Conservation (phyloP, 768 basidiomycete genomes). For the Peribolospora kevripleyi region DNA sequence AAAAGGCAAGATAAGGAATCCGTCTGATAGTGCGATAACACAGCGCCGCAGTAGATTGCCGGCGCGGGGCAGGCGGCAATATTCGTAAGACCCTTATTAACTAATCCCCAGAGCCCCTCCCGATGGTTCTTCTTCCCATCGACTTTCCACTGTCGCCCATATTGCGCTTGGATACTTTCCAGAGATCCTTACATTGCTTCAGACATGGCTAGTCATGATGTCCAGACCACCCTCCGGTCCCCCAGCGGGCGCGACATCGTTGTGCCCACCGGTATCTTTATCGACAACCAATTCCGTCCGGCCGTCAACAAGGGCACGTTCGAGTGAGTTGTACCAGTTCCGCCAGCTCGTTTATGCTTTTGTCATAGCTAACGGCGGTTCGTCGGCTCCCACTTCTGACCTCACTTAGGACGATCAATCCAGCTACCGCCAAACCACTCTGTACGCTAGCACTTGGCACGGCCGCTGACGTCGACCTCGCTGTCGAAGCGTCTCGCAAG, state of each 20-base stretch:
- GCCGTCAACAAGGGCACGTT: slow-evolving; percentile 26
- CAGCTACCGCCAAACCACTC: slow-evolving; percentile 18
- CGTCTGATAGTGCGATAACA: too few species aligned
- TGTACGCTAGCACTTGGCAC: slow-evolving; percentile 28
- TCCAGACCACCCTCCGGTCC: too few species aligned
- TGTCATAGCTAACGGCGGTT: neutral
- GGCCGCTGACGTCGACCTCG: slow-evolving; percentile 51
- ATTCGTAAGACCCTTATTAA: too few species aligned
- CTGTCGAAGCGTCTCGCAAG: slow-evolving; percentile 55
- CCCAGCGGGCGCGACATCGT: slow-evolving; percentile 4
- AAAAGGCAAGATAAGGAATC: too few species aligned
- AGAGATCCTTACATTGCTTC: too few species aligned
- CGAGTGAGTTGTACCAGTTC: slow-evolving; percentile 25
- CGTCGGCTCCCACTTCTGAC: neutral
- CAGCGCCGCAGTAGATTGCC: too few species aligned
- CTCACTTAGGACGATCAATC: slow-evolving; percentile 17
- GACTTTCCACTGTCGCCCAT: too few species aligned
- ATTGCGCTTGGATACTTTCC: too few species aligned
- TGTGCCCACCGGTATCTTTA: slow-evolving; percentile 69
- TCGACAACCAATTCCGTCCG: slow-evolving; percentile 62
- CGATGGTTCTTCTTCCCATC: too few species aligned
- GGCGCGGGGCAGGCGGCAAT: too few species aligned
- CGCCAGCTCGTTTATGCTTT: neutral
- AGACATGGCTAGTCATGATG: too few species aligned
- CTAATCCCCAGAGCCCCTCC: too few species aligned